phyloP scores from a whole-genome alignment of 345 rosid genomes.

The Physaria fendleri region DNA sequence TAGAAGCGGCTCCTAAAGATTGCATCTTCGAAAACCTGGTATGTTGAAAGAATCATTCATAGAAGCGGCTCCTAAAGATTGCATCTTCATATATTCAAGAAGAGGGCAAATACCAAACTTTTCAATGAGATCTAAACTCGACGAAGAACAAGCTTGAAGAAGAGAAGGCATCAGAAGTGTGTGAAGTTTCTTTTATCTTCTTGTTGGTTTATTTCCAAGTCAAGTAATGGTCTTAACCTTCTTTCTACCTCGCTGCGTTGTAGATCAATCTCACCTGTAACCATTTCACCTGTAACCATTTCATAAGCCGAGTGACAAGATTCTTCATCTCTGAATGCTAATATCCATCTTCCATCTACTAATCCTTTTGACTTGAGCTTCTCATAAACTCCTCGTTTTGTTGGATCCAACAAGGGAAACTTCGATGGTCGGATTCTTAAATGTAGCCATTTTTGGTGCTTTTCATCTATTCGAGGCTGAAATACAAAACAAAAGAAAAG shows the following conservation, averaged over 20 bases:
- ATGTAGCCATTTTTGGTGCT: conserved; percentile 83
- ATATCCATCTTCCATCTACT: conserved; percentile 98
- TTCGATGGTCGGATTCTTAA: conserved; percentile 78
- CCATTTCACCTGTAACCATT: conserved; percentile 66
- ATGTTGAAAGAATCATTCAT: conserved; percentile 43
- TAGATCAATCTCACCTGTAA: conserved; percentile 47
- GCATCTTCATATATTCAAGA: conserved; percentile 22
- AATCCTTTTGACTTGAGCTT: conserved; percentile 50
- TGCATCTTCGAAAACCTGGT: conserved; percentile 26
- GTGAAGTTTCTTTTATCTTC: conserved; percentile 20
- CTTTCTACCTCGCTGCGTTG: conserved; percentile 74
- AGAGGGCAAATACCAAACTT: conserved; percentile 20
- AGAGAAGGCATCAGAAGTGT: conserved; percentile 10
- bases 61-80: conserved; percentile 41
- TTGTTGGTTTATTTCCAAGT: conserved; percentile 40
- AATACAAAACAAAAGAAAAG: conserved; percentile 8
- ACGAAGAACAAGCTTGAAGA: conserved; percentile 20
- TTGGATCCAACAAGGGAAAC: conserved; percentile 54
- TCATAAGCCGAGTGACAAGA: conserved; percentile 61
- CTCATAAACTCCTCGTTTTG: conserved; percentile 35
- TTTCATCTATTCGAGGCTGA: conserved; percentile 83
- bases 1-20: conserved; percentile 38
- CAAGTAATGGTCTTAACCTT: conserved; percentile 56
- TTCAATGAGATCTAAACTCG: conserved; percentile 18
- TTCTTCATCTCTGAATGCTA: too few relatives aligned